Evolutionary conservation across 169 alveolate species (phyloP).

Genomic region (Ichthyophthirius multifiliis): DNA sequence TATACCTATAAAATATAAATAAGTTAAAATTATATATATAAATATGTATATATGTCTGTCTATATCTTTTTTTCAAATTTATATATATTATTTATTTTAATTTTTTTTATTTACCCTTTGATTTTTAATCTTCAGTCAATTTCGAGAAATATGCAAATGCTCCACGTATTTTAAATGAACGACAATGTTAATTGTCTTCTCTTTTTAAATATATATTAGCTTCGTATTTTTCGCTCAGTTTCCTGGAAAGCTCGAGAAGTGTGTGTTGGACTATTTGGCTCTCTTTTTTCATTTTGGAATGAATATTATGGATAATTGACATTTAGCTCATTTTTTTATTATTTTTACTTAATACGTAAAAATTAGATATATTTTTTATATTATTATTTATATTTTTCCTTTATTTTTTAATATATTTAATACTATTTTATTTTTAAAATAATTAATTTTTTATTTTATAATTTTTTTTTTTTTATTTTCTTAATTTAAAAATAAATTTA

Average conservation of each 20-base stretch:
- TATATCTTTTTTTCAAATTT: background rate
- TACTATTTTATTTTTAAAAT: too few species aligned
- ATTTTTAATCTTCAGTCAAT: background rate
- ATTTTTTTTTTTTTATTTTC: too few species aligned
- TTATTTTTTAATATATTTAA: too few species aligned
- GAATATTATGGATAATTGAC: background rate
- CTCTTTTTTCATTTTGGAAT: background rate
- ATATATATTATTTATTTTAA: background rate
- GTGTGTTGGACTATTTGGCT: background rate
- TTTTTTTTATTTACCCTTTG: background rate
- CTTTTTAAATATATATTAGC: constrained; percentile 21
- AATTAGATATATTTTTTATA: too few species aligned
- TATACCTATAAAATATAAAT: background rate
- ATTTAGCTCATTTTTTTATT: background rate
- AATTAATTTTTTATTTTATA: too few species aligned
- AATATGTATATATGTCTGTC: too few species aligned
- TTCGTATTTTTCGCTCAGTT: constrained; percentile 9
- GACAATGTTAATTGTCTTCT: constrained; percentile 1
- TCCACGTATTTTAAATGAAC: constrained; percentile 19
- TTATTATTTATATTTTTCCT: too few species aligned
- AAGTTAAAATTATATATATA: too few species aligned
- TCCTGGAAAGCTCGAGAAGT: background rate
- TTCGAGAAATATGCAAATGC: background rate
- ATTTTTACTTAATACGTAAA: too few species aligned
- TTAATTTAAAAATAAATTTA: too few species aligned